Evolutionary conservation across 306 rosid species (phyloP).

Genomic region (Quercus aquifolioides): DNA sequence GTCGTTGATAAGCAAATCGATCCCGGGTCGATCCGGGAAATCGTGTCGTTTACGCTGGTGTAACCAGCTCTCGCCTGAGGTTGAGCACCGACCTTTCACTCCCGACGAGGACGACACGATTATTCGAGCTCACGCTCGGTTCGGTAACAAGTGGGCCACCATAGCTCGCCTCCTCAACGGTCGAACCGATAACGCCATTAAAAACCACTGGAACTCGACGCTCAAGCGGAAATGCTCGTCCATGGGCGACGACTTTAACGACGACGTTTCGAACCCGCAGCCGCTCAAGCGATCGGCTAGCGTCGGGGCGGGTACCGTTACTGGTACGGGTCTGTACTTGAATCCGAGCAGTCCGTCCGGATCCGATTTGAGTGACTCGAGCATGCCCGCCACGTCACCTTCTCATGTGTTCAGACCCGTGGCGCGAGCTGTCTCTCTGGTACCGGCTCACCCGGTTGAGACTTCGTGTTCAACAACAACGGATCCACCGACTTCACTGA

Average conservation of each 20-base stretch:
- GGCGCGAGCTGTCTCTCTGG: slow-evolving; percentile 6
- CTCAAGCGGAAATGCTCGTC: slow-evolving; percentile 75
- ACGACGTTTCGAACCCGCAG: slow-evolving; percentile 22
- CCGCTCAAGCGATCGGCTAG: slow-evolving; percentile 73
- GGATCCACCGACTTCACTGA: slow-evolving; percentile 71
- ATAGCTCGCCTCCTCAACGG: slow-evolving; percentile 74
- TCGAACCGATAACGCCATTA: slow-evolving; percentile 87
- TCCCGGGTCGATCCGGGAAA: slow-evolving; percentile 80
- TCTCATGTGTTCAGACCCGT: slow-evolving; percentile 27
- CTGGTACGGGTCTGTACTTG: slow-evolving; percentile 18
- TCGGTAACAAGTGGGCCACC: slow-evolving; percentile 89
- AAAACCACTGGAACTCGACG: slow-evolving; percentile 90
- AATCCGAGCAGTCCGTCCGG: slow-evolving; percentile 68
- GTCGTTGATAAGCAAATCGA: slow-evolving; percentile 79
- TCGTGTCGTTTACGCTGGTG: slow-evolving; percentile 92
- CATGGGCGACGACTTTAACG: slow-evolving; percentile 25
- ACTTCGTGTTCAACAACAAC: slow-evolving; percentile 13
- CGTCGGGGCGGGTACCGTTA: slow-evolving; percentile 39
- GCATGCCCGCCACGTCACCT: slow-evolving; percentile 35
- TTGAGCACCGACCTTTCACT: slow-evolving; percentile 67
- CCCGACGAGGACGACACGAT: slow-evolving; percentile 65
- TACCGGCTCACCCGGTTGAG: slow-evolving; percentile 22
- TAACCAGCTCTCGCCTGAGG: slow-evolving; percentile 87
- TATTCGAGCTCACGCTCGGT: slow-evolving; percentile 53
- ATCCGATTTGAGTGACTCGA: slow-evolving; percentile 75